A percentile compares a stretch with the other conserved stretches of the same genome.
Conservation (phyloP, 2,329 filamentous ascomycete genomes). For the Niveomyces coronatus region DNA sequence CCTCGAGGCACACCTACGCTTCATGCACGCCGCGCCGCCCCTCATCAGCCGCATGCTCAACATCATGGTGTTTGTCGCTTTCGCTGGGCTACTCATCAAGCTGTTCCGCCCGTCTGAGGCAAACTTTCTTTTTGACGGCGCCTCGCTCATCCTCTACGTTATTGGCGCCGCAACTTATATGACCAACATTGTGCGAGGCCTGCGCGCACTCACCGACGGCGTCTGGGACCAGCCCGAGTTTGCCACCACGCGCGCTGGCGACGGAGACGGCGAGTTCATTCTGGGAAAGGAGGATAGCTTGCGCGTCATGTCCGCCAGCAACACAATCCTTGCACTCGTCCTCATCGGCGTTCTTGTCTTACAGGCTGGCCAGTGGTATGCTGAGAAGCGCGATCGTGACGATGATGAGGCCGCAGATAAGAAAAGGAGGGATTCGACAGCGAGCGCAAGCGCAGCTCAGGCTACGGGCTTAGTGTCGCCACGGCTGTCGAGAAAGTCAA, state of each 20-base stretch:
- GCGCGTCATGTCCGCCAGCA: conserved; percentile 84
- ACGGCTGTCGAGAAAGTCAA: conserved; percentile 12
- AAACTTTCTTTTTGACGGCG: conserved; percentile 89
- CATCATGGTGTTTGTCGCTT: conserved; percentile 80
- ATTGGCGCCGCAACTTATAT: conserved; percentile 89
- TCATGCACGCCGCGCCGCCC: conserved; percentile 83
- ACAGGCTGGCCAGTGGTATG: conserved; percentile 98
- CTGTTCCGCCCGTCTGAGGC: conserved; percentile 88
- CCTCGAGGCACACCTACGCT: conserved; percentile 80
- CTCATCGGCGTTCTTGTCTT: conserved; percentile 84
- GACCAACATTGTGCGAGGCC: conserved; percentile 91
- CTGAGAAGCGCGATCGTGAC: conserved; percentile 82
- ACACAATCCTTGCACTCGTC: conserved; percentile 90
- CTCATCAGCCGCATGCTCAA: conserved; percentile 89
- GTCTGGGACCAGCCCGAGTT: conserved; percentile 42
- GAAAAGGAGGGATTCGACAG: conserved; percentile 28
- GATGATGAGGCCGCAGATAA: conserved; percentile 59
- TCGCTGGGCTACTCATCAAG: conserved; percentile 85
- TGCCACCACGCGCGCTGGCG: conserved; percentile 26
- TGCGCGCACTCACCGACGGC: conserved; percentile 70
- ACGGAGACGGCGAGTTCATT: conserved; percentile 49
- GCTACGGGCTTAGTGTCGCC: conserved; percentile 13
- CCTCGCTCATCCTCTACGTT: conserved; percentile 70
- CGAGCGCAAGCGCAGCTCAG: too few species aligned
- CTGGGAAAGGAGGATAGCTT: conserved; percentile 81